Evolutionary conservation across 2,329 filamentous ascomycete genomes (phyloP).

Genomic region (Epichloe baconii): DNA sequence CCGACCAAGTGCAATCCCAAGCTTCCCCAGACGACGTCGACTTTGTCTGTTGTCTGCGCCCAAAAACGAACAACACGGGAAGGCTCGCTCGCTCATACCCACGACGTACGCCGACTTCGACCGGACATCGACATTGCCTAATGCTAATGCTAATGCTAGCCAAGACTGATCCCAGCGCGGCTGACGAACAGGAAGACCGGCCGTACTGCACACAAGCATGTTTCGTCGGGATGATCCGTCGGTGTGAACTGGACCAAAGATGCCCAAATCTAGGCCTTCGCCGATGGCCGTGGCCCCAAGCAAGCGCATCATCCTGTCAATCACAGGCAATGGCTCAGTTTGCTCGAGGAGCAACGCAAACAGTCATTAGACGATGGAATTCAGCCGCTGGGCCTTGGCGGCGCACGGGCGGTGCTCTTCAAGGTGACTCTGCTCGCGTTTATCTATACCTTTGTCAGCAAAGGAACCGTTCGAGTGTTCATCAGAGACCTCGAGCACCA

Average conservation of each 20-base stretch:
- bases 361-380: conserved; percentile 19
- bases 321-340: conserved; percentile 14
- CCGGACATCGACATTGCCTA: too few species aligned
- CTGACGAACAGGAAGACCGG: background rate
- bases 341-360: conserved; percentile 19
- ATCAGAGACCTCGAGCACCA: too few species aligned
- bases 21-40: too few species aligned
- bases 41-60: too few species aligned
- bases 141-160: too few species aligned
- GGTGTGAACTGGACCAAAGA: conserved; percentile 16
- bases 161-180: too few species aligned
- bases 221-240: conserved; percentile 21
- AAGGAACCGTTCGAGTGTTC: too few species aligned
- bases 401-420: conserved; percentile 26
- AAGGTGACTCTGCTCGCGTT: conserved; percentile 25
- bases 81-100: too few species aligned
- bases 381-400: conserved; percentile 13
- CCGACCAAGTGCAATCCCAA: too few species aligned
- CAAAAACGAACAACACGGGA: too few species aligned
- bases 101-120: too few species aligned
- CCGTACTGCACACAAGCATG: conserved; percentile 20
- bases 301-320: conserved; percentile 16
- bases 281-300: background rate
- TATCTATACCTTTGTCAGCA: conserved; percentile 8
- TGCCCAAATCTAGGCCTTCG: conserved; percentile 28